Evolutionary conservation across 2,329 filamentous ascomycete genomes (phyloP).

Genomic region (Myrmaecium sp.): DNA sequence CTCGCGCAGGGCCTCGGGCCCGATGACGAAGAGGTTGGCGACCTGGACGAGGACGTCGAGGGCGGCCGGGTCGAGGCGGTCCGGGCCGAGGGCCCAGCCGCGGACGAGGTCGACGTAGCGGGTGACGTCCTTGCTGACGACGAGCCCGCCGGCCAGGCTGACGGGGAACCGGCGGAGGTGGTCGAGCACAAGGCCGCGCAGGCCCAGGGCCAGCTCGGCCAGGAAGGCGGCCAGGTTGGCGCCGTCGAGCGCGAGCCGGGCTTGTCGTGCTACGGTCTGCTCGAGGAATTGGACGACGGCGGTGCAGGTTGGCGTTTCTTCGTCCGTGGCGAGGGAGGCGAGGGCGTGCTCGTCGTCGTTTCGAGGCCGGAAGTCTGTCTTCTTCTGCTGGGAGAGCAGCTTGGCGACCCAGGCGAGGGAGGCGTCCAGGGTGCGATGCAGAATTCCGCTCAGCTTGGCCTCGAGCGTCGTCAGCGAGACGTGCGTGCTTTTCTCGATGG

Average conservation of each 20-base stretch:
- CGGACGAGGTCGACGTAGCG: conserved; percentile 79
- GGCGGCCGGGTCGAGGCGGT: conserved; percentile 33
- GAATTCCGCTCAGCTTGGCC: conserved; percentile 59
- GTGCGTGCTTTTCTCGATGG: conserved; percentile 71
- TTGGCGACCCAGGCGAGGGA: conserved; percentile 60
- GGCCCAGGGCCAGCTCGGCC: conserved; percentile 64
- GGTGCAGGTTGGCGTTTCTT: conserved; percentile 72
- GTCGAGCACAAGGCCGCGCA: conserved; percentile 66
- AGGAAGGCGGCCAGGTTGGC: conserved; percentile 70
- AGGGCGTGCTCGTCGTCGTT: conserved; percentile 43
- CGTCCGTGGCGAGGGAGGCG: conserved; percentile 10
- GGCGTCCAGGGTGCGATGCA: conserved; percentile 54
- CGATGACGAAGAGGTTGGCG: conserved; percentile 88
- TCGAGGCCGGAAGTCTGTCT: conserved; percentile 75
- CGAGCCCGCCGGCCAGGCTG: conserved; percentile 80
- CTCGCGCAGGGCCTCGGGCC: conserved; percentile 37
- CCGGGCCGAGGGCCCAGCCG: conserved; percentile 50
- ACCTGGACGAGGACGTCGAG: conserved; percentile 86
- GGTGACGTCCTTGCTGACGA: conserved; percentile 91
- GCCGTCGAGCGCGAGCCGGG: conserved; percentile 57
- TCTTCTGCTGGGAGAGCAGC: conserved; percentile 61
- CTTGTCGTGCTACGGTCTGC: conserved; percentile 42
- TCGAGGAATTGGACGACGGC: conserved; percentile 66
- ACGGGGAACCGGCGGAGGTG: conserved; percentile 93
- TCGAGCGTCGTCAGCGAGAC: conserved; percentile 62